Conservation (phyloP, 208 protist species). For the Trichomonas gallinae region DNA sequence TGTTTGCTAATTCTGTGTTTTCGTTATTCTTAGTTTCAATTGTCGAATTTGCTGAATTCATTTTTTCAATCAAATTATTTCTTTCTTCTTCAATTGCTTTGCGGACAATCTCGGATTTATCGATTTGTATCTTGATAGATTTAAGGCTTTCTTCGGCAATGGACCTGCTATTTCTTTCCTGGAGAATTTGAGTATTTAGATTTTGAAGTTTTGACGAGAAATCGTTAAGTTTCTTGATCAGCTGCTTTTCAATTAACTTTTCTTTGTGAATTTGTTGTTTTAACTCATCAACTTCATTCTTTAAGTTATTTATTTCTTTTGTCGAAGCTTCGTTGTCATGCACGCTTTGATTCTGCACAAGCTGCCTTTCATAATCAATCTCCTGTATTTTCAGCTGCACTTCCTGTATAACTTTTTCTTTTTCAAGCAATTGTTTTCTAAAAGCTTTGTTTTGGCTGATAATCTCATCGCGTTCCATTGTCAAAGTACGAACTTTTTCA, state of each 20-base stretch:
- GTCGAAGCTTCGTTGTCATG: not conserved
- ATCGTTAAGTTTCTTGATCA: not conserved
- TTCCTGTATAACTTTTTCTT: not conserved
- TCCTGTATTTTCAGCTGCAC: not conserved
- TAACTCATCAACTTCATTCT: not conserved
- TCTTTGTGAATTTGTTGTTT: not conserved
- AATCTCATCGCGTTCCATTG: not conserved
- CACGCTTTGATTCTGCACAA: not conserved
- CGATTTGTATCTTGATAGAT: not conserved
- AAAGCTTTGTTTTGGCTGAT: not conserved
- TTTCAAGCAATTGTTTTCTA: not conserved
- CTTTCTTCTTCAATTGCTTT: not conserved
- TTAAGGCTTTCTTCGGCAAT: not conserved
- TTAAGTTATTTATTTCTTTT: not conserved
- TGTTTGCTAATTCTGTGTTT: not conserved
- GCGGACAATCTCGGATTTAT: not conserved
- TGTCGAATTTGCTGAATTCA: not conserved
- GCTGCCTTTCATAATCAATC: not conserved
- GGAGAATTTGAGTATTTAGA: not conserved
- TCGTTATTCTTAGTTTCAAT: not conserved
- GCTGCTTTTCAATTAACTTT: not conserved
- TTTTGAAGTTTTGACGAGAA: not conserved
- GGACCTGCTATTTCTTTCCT: not conserved
- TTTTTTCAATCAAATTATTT: not conserved
- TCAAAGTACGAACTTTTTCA: not conserved